A percentile compares a stretch with the other conserved stretches of the same genome.
Conservation (phyloP, 2,329 filamentous ascomycete genomes). For the Leptodontidium sp. region DNA sequence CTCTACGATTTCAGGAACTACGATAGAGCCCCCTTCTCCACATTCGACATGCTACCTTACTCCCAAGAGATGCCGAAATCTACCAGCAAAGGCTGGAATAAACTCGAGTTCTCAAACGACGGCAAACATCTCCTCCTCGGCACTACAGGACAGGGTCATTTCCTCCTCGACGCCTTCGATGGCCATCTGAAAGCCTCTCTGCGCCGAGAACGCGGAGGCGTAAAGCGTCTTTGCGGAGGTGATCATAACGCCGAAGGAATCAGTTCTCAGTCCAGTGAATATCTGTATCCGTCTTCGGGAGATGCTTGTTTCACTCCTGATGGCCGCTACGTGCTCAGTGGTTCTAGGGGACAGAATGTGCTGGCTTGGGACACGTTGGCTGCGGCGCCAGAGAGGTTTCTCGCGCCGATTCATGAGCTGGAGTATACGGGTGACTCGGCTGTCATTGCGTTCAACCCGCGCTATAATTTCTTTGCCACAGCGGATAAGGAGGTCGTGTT, state of each 20-base stretch:
- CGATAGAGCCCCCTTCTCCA: slow-evolving; percentile 88
- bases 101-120: slow-evolving; percentile 95
- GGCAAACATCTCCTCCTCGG: slow-evolving; percentile 86
- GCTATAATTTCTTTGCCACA: slow-evolving; percentile 90
- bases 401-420: slow-evolving; percentile 70
- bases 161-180: slow-evolving; percentile 91
- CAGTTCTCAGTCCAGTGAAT: slow-evolving; percentile 43
- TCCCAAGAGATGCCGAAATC: slow-evolving; percentile 61
- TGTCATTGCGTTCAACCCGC: slow-evolving; percentile 86
- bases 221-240: slow-evolving; percentile 61
- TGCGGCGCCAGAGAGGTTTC: slow-evolving; percentile 61
- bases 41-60: slow-evolving; percentile 74
- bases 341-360: slow-evolving; percentile 73
- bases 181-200: slow-evolving; percentile 81
- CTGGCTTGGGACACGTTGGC: slow-evolving; percentile 85
- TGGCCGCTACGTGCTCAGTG: slow-evolving; percentile 86
- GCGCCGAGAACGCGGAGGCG: slow-evolving; percentile 62
- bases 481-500: slow-evolving; percentile 86
- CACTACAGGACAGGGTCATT: slow-evolving; percentile 86
- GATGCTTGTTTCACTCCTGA: slow-evolving; percentile 92
- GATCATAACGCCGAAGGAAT: slow-evolving; percentile 50
- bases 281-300: slow-evolving; percentile 65
- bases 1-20: slow-evolving; percentile 95
- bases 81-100: slow-evolving; percentile 79
- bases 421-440: slow-evolving; percentile 74